Conservation (phyloP, 495 filamentous ascomycete genomes). For the Aspergillus wentii region DNA sequence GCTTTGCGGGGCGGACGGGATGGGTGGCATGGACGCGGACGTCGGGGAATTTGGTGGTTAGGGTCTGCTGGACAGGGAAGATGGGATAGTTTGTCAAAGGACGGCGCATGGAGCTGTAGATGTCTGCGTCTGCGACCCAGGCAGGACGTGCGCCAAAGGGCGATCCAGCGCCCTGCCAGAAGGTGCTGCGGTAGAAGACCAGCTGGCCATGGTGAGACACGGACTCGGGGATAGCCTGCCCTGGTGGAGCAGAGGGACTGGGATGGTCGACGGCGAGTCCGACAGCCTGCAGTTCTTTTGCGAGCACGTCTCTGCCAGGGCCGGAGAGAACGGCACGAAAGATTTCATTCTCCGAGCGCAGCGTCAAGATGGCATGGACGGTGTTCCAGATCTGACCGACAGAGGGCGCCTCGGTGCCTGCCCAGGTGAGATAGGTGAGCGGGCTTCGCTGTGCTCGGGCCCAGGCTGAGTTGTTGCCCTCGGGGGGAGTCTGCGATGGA, state of each 20-base stretch:
- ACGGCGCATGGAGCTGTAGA: conserved; percentile 11
- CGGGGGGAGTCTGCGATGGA: conserved; percentile 9
- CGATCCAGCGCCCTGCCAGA: conserved; percentile 20
- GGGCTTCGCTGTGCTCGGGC: conserved; percentile 30
- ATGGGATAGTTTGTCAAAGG: conserved; percentile 12
- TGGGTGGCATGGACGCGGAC: conserved; percentile 11
- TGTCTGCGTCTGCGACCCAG: conserved; percentile 13
- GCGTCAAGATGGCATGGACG: conserved; percentile 41
- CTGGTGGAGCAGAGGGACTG: conserved; percentile 19
- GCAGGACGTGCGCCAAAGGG: conserved; percentile 15
- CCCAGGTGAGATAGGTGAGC: conserved; percentile 23
- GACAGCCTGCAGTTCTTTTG: conserved; percentile 13
- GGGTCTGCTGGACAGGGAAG: conserved; percentile 12
- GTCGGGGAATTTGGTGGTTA: conserved; percentile 17
- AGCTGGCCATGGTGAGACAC: conserved; percentile 8
- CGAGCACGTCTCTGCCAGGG: conserved; percentile 8
- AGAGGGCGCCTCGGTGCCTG: conserved; percentile 30
- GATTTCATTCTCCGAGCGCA: conserved; percentile 11
- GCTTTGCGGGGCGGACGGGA: conserved; percentile 45
- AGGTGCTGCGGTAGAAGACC: conserved; percentile 18
- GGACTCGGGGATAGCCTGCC: conserved; percentile 9
- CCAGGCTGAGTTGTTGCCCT: conserved; percentile 34
- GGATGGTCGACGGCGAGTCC: conserved; percentile 16
- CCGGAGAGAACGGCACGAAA: conserved; percentile 14
- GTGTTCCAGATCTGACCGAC: conserved; percentile 53